Conservation (phyloP, 345 rosid genomes). For the Eucalyptus guilfoylei region DNA sequence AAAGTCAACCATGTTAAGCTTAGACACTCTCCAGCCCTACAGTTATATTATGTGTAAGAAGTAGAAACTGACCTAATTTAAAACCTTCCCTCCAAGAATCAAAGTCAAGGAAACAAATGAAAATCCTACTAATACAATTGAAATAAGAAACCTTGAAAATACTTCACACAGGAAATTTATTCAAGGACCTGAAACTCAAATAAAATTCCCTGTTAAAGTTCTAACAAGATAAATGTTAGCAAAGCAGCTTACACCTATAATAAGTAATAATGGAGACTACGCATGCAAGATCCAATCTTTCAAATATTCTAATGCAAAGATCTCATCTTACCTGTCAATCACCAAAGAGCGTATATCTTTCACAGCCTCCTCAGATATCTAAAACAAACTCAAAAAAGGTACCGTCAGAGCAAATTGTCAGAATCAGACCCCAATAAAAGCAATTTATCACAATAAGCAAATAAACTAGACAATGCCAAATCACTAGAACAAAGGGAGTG, state of each 20-base stretch:
- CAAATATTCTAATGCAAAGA: neutral
- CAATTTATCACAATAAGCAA: neutral
- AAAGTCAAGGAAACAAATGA: neutral
- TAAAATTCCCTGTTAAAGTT: neutral
- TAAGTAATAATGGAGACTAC: neutral
- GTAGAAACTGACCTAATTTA: neutral
- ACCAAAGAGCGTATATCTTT: slow-evolving; percentile 55
- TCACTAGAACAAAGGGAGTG: neutral
- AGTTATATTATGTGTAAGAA: neutral
- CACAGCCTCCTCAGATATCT: slow-evolving; percentile 93
- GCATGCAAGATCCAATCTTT: neutral
- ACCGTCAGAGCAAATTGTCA: neutral
- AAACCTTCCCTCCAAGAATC: neutral
- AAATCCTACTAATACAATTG: neutral
- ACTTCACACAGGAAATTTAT: neutral
- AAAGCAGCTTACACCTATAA: neutral
- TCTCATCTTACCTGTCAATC: slow-evolving; percentile 44
- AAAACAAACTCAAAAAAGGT: slow-evolving; percentile 4
- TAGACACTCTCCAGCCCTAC: neutral
- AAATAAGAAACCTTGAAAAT: neutral
- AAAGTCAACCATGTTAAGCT: neutral
- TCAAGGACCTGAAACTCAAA: neutral
- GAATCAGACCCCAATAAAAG: neutral
- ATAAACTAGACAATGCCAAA: neutral
- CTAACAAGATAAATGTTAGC: neutral